Evolutionary conservation across 164 flowering plant genomes (phyloP).

Genomic region (Brasenia schreberi): DNA sequence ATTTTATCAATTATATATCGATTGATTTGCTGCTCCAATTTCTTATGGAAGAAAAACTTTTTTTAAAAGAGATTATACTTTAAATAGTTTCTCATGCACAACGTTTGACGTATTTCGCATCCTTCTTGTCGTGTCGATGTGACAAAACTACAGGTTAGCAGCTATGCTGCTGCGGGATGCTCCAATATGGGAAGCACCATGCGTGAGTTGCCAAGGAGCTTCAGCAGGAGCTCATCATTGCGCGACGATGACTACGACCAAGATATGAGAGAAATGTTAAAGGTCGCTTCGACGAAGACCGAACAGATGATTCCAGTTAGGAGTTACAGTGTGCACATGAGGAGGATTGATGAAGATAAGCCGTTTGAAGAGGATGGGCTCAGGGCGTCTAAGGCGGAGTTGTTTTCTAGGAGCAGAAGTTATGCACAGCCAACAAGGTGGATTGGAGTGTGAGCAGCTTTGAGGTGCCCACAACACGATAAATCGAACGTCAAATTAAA

Average conservation of each 20-base stretch:
- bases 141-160: background rate
- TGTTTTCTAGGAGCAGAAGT: constrained; percentile 37
- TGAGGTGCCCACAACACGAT: no score
- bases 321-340: constrained; percentile 54
- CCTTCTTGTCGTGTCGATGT: background rate
- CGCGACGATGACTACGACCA: constrained; percentile 1
- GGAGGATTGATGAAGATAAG: constrained; percentile 60
- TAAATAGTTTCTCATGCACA: no score
- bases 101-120: no score
- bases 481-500: no score
- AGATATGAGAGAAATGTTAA: background rate
- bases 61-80: no score
- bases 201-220: constrained; percentile 1
- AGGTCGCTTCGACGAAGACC: constrained; percentile 1
- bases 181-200: background rate
- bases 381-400: constrained; percentile 7
- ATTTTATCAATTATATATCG: no score
- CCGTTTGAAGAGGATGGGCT: constrained; percentile 18
- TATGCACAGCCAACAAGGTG: constrained; percentile 17
- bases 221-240: constrained; percentile 1
- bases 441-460: no score
- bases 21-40: no score
- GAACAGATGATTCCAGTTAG: constrained; percentile 22
- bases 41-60: no score
- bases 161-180: no score